These are phyloP conservation scores for Pseudoperonospora humuli DNA, from an alignment of 352 stramenopile species.

Conservation along the genomic window DNA sequence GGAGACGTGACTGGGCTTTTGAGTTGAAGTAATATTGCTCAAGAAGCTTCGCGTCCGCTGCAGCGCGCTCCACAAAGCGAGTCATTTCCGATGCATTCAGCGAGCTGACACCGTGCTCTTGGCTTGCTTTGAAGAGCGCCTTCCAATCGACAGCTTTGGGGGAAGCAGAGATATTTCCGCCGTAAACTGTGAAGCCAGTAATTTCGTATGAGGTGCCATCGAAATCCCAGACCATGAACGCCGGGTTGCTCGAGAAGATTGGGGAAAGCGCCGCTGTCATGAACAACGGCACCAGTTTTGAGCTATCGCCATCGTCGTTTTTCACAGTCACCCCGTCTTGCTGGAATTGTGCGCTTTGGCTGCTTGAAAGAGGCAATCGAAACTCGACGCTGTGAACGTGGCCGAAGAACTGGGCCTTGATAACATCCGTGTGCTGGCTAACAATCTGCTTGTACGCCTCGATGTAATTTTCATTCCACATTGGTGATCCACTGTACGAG, in stretches of 20 bases:
- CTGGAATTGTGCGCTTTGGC: constrained; percentile 6
- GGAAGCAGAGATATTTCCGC: constrained; percentile 49
- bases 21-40: constrained; percentile 77
- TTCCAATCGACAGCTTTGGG: constrained; percentile 39
- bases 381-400: constrained; percentile 91
- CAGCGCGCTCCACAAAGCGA: constrained; percentile 38
- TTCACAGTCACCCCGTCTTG: constrained; percentile 9
- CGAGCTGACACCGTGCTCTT: constrained; percentile 41
- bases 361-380: constrained; percentile 35
- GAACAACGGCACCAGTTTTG: constrained; percentile 63
- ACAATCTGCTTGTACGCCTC: constrained; percentile 74
- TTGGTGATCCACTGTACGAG: constrained; percentile 66
- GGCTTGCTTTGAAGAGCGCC: constrained; percentile 41
- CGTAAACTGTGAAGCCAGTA: constrained; percentile 67
- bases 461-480: constrained; percentile 86
- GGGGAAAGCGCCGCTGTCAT: constrained; percentile 81
- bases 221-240: constrained; percentile 85
- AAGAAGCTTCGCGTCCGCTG: constrained; percentile 34
- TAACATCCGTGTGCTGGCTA: constrained; percentile 37
- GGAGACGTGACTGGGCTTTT: constrained; percentile 49
- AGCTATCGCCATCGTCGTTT: constrained; percentile 10
- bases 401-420: constrained; percentile 87
- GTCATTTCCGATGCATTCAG: constrained; percentile 38
- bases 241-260: constrained; percentile 86
- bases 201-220: constrained; percentile 57